Base-by-base conservation (phyloP, 805 yeast genomes). In the Myxozyma kluyveri region DNA sequence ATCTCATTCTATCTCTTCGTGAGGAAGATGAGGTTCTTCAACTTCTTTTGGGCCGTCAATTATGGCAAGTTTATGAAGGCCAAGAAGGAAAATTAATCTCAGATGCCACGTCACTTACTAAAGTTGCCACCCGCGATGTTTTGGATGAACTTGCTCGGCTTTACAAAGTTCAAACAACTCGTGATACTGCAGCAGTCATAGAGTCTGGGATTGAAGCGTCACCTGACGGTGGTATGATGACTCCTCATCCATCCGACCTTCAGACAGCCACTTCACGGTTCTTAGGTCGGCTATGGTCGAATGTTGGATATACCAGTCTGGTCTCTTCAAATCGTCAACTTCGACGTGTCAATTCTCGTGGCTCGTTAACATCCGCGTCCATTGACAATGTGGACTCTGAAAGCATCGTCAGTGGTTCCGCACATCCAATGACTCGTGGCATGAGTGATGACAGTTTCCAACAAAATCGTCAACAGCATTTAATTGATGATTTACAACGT, bases 11-110 rank as follows among this genome's bases (percentile, higher is more conserved):
- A 35, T 57, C 60, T n/a, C 61, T 70, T 32, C 67, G 64, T 39
- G 73, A 72, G 19, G 75, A 71, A 33, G 78, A 75, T 56, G 65
- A 69, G 18, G 61, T 74, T 10, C 65, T 74, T 43, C 74, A 71
- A 50, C 72, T 68, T 39, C 61, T 75, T 23, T 65, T 75, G 37
- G 71, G 76, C 1, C 68, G 69, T 36, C 61, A 62, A 33, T 65
- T 75, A 38, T 75, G 79, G 78, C 74, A 72, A 31, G 69, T 66
- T 1, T 75, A 72, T 50, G 66, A 62, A 1, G 66, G 63, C 29
- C 67, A 73, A 52, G 73, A 69, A 21, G 71, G 71, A 41, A 33
- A 52, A 10, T 66, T 75, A 23, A 62, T 73, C 22, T 53, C 62
- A n/a, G 74, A 67, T 35, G 53, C 62, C 14, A 59, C 49, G 46